Base-by-base conservation (phyloP, 305 asterid genomes). In the Fraxinus nigra region DNA sequence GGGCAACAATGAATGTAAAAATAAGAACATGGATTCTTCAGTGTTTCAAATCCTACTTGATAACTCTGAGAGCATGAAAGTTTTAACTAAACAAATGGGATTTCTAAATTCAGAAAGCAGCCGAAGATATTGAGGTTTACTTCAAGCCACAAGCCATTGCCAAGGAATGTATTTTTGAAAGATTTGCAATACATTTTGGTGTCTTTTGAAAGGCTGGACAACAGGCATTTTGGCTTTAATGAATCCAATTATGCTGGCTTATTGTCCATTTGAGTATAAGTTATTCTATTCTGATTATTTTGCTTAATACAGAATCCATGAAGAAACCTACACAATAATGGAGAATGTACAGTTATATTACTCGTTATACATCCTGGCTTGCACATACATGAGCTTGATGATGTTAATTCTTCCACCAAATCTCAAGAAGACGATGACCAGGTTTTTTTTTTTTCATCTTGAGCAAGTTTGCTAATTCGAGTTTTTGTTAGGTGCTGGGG, bases 51-150 rank as follows among this genome's bases (percentile, higher is more conserved):
- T 32, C 77, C 20, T 51, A 3, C 54, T 35, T 38, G 87, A 80
- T 48, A 56, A 73, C 69, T 83, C 85, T 22, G 82, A 84, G 28
- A 85, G 81, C 24, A 80, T 92, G 77, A 91, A 90, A 56, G 84
- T 77, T 84, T 81, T 89, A 79, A 84, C 93, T 75, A 84, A 84
- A 72, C 81, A 87, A 82, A 67, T 91, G 87, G 93, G 82, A 65
- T 85, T 59, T 84, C 83, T 89, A 18, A 83, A 83, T 84, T 90
- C 90, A 69, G 84, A 84, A 34, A 78, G 69, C 59, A 72, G 83
- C 79, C 61, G 56, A 59, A 51, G 80, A 30, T 72, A 69, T 43
- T 83, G 69, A 33, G 48, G 75, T 59, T 13, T 61, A 34, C 37
- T 63, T 24, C 7, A 35, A 80, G 80, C 59, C 59, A 48, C 59